Conservation (phyloP, 2,329 filamentous ascomycete species). For the Apiospora koreana region DNA sequence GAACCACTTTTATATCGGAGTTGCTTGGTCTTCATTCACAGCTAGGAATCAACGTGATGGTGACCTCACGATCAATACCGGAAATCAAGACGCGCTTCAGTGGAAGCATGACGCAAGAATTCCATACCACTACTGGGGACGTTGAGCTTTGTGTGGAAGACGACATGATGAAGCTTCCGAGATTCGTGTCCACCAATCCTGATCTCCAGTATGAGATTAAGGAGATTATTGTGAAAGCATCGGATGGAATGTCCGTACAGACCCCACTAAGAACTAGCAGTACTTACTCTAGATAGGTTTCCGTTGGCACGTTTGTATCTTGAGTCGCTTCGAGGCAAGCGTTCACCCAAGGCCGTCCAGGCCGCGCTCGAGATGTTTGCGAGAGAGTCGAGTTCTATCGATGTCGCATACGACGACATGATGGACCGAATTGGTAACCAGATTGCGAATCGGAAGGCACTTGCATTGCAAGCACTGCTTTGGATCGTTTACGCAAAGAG, state of each 20-base stretch:
- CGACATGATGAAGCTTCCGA: slow-evolving; percentile 18
- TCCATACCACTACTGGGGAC: no score
- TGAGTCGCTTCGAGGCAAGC: slow-evolving; percentile 19
- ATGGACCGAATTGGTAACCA: slow-evolving; percentile 44
- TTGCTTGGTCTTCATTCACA: slow-evolving; percentile 16
- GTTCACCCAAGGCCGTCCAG: slow-evolving; percentile 32
- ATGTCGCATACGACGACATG: slow-evolving; percentile 39
- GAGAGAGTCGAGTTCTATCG: slow-evolving; percentile 31
- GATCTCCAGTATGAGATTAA: slow-evolving; percentile 24
- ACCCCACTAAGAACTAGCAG: slow-evolving; percentile 11
- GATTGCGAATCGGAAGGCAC: slow-evolving; percentile 22
- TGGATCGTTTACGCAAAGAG: slow-evolving; percentile 42
- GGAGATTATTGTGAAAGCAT: slow-evolving; percentile 19
- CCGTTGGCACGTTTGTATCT: slow-evolving; percentile 16
- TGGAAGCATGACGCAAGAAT: no score
- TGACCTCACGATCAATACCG: slow-evolving; percentile 26
- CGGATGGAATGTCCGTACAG: slow-evolving; percentile 32
- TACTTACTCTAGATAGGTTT: slow-evolving; percentile 14
- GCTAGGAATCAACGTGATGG: slow-evolving; percentile 16
- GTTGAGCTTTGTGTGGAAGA: no score
- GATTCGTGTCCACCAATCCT: slow-evolving; percentile 16
- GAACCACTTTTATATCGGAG: slow-evolving; percentile 15
- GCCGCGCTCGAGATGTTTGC: slow-evolving; percentile 32
- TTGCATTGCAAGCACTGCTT: slow-evolving; percentile 38
- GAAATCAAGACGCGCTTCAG: slow-evolving; percentile 21